Evolutionary conservation across 2,329 filamentous ascomycete species (phyloP), one percentile per base, ranked within the genome.

Genomic region (Camillea tinctor): DNA sequence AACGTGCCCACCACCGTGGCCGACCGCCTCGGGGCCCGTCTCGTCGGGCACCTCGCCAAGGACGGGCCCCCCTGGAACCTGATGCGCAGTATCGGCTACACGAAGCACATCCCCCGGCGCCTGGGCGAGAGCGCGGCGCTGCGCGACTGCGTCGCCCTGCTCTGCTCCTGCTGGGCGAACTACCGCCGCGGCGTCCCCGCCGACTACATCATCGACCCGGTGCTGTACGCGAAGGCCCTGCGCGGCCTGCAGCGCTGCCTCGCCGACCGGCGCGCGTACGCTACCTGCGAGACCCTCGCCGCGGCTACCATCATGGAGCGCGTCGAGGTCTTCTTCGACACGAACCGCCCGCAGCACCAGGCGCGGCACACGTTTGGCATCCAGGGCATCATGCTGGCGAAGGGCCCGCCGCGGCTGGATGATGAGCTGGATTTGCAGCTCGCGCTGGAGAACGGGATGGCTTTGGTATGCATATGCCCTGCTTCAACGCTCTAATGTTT

Each of bases 121-220:
- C 48, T 64, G 15, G 23, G 51, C 60, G 60, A 60, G 26, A 64
- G 58, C 24, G 26, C 57, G 19, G 62, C 62, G 26, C 24, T 64
- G 23, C 53, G 62, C 21, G 62, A 64, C 36, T 51, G 52, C 21
- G 62, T 63, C 20, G 60, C 62, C 26, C 50, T 64, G 21, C 52
- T 64, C 58, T 57, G 49, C 17, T 59, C 60, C 13, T 24, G 60
- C 15, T 64, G 62, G 62, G 20, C 52, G 13, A 64, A 64, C 24
- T 58, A 52, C 17, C 55, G 59, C 4, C 60, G 63, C n/a, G 55
- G 57, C 44, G 6, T 61, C 3, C 44, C 40, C 8, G 30, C 53
- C 15, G 22, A 54, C 17, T 50, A 59, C n/a, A 36, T 63, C 11
- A 3, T 64, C 8, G 63, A 63, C 50, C 11, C 58, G 8, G 58